Conservation (phyloP, 192 early-diverging fungal species). For the Backusella tuberculispora region DNA sequence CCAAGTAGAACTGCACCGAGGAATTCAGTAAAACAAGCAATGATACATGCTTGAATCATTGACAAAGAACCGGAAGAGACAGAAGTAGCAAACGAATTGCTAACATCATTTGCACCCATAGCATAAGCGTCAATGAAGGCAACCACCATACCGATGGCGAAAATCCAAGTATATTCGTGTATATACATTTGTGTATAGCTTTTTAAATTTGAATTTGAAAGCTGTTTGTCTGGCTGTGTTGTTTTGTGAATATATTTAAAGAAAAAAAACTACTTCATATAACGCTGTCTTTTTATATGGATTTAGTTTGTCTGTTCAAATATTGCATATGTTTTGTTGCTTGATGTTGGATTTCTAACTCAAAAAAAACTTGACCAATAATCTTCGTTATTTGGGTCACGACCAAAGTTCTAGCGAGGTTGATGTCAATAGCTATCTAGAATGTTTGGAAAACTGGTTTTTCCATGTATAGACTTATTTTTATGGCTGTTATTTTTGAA, state of each 20-base stretch:
- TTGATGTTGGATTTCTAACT: neutral
- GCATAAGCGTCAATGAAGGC: conserved; percentile 75
- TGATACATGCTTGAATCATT: conserved; percentile 70
- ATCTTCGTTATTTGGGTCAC: neutral
- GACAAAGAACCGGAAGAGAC: conserved; percentile 82
- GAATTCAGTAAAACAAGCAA: conserved; percentile 86
- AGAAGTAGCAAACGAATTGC: conserved; percentile 87
- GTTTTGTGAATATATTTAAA: neutral
- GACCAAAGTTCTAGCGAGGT: neutral
- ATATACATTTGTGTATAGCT: conserved; percentile 20
- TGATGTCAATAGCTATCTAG: neutral
- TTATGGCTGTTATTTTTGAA: neutral
- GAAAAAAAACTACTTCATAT: neutral
- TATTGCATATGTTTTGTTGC: neutral
- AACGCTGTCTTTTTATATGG: neutral
- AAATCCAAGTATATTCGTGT: conserved; percentile 64
- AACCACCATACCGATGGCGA: conserved; percentile 64
- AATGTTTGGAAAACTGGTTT: conserved; percentile 11
- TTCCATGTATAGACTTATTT: neutral
- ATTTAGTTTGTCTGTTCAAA: neutral
- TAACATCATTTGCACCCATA: conserved; percentile 89
- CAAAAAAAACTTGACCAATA: neutral
- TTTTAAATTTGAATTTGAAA: neutral
- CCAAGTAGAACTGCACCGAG: conserved; percentile 79
- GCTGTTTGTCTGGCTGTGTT: neutral